Evolutionary conservation across 208 protist species (phyloP).

Genomic region (Trypanosomatidae sp.): DNA sequence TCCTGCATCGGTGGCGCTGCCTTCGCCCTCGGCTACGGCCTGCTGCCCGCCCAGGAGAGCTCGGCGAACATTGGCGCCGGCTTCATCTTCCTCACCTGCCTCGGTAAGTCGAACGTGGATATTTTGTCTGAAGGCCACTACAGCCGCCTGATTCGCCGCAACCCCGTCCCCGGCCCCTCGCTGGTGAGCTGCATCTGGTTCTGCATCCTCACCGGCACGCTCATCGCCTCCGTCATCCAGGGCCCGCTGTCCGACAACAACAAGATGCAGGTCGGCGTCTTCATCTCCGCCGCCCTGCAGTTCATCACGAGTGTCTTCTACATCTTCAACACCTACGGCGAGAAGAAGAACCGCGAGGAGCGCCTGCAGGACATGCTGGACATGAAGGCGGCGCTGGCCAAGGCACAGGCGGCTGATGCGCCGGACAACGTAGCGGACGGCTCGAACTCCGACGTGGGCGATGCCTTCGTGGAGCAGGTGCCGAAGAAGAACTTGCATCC

Average conservation of each 20-base stretch:
- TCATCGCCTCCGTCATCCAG: conserved; percentile 47
- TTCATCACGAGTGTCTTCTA: conserved; percentile 56
- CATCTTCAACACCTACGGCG: conserved; percentile 71
- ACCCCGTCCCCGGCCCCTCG: conserved; percentile 39
- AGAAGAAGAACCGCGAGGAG: conserved; percentile 61
- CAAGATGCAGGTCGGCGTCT: conserved; percentile 47
- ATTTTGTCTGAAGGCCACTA: conserved; percentile 83
- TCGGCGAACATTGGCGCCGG: conserved; percentile 42
- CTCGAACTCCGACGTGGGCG: too few species aligned
- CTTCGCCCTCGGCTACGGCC: conserved; percentile 44
- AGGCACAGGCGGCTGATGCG: conserved; percentile 7
- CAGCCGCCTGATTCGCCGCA: conserved; percentile 59
- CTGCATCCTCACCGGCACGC: conserved; percentile 48
- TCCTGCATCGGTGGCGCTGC: conserved; percentile 50
- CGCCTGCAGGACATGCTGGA: conserved; percentile 35
- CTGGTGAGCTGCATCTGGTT: conserved; percentile 83
- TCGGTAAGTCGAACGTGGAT: conserved; percentile 65
- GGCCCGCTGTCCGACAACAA: conserved; percentile 58
- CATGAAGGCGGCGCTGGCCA: conserved; percentile 21
- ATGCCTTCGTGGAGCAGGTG: too few species aligned
- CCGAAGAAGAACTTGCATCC: too few species aligned
- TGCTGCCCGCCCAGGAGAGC: conserved; percentile 36
- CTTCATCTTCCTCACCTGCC: conserved; percentile 63
- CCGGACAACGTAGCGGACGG: too few species aligned
- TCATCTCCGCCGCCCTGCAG: conserved; percentile 49